These are phyloP conservation scores for Flaveria bidentis DNA, from an alignment of 129 eudicot species.

Conservation along the genomic window DNA sequence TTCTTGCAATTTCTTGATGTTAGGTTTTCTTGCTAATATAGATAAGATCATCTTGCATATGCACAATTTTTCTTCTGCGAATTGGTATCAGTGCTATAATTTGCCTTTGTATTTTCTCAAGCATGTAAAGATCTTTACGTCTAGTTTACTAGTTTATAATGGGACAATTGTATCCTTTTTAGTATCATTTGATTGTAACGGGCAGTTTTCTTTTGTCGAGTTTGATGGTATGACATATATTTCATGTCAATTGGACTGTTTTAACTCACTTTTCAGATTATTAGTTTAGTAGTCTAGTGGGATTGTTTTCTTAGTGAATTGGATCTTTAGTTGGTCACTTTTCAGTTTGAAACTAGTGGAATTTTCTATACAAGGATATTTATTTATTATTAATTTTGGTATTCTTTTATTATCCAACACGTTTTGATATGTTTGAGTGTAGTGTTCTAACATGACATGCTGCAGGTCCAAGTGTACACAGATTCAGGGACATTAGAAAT, in stretches of 20 bases:
- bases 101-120: not conserved
- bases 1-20: too few species aligned
- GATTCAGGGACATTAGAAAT: constrained; percentile 64
- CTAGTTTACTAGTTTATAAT: too few species aligned
- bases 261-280: not conserved
- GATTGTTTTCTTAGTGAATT: constrained; percentile 2
- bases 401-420: not conserved
- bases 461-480: constrained; percentile 72
- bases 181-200: not conserved
- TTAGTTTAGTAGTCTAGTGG: not conserved
- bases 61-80: too few species aligned
- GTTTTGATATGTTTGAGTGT: constrained; percentile 17
- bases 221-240: constrained; percentile 11
- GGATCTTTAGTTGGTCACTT: constrained; percentile 26
- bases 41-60: too few species aligned
- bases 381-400: constrained; percentile 2
- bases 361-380: constrained; percentile 20
- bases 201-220: not conserved
- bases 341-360: constrained; percentile 16
- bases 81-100: too few species aligned
- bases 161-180: too few species aligned
- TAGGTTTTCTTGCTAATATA: too few species aligned
- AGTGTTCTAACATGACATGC: constrained; percentile 23
- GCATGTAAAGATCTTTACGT: too few species aligned
- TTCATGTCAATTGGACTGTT: not conserved